phyloP scores from a whole-genome alignment of 2,329 filamentous ascomycete species.

The Trichoderma sp. region DNA sequence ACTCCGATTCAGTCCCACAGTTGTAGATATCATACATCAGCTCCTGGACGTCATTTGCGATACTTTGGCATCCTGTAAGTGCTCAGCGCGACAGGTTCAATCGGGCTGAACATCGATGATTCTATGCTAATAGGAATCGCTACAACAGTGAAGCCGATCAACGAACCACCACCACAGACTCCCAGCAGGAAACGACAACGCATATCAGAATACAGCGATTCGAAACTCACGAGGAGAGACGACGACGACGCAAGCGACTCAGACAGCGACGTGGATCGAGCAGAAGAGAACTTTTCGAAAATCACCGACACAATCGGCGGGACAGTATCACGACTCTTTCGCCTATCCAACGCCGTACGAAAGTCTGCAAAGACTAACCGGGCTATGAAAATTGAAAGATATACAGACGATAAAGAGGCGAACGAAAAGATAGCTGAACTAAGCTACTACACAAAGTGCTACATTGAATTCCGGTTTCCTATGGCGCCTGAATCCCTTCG shows the following conservation, averaged over 20 bases:
- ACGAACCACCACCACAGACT: not conserved
- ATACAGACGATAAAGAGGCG: not conserved
- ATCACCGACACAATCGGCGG: conserved; percentile 1
- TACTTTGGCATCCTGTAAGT: not conserved
- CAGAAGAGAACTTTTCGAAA: not conserved
- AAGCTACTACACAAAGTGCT: not conserved
- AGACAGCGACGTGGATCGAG: not conserved
- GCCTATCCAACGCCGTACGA: conserved; percentile 5
- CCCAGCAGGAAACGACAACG: not conserved
- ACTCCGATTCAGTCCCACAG: conserved; percentile 3
- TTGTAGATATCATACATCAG: not conserved
- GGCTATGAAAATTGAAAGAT: not conserved
- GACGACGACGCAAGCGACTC: conserved; percentile 2
- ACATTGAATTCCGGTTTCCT: not conserved
- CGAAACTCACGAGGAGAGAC: not conserved
- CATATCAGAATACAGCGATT: not conserved
- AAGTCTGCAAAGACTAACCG: conserved; percentile 1
- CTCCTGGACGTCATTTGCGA: conserved; percentile 7
- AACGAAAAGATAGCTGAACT: not conserved
- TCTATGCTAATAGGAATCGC: not conserved
- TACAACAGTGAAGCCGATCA: conserved; percentile 3
- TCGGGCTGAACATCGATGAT: not conserved
- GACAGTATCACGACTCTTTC: conserved; percentile 6
- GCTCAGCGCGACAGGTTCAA: not conserved
- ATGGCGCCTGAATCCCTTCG: not conserved